Conservation (phyloP, 1,284 basidiomycete species). For the Heterobasidion occidentale region DNA sequence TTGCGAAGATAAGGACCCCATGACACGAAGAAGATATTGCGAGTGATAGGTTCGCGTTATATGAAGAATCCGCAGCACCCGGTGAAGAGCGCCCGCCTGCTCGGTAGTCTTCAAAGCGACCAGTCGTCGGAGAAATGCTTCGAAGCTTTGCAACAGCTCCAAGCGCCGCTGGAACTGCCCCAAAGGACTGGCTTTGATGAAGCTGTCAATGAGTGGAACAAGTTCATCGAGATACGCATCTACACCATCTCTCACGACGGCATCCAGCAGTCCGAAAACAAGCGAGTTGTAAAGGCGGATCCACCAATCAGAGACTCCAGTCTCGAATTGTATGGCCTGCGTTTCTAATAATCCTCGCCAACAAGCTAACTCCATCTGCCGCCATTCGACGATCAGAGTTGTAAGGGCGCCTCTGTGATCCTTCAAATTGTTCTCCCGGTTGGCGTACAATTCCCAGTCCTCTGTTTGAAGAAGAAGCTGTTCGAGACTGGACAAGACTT, state of each 20-base stretch:
- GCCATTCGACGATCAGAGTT: constrained; percentile 82
- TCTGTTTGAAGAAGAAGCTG: constrained; percentile 83
- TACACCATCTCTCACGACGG: constrained; percentile 30
- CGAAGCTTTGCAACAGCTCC: constrained; percentile 66
- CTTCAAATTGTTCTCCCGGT: constrained; percentile 77
- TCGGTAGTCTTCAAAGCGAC: constrained; percentile 17
- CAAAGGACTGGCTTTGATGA: constrained; percentile 69
- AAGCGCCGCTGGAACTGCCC: constrained; percentile 80
- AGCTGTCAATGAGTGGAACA: constrained; percentile 78
- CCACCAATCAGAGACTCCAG: constrained; percentile 80
- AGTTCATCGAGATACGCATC: constrained; percentile 58
- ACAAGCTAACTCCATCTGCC: constrained; percentile 80
- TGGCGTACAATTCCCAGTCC: constrained; percentile 97
- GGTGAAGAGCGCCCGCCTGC: constrained; percentile 28
- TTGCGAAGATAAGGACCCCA: constrained; percentile 48
- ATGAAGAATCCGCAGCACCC: constrained; percentile 56
- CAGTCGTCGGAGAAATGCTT: constrained; percentile 34
- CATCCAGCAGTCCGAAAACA: constrained; percentile 56
- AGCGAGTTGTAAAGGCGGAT: constrained; percentile 84
- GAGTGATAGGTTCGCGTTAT: constrained; percentile 63
- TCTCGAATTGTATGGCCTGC: constrained; percentile 55
- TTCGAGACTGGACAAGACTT: constrained; percentile 80
- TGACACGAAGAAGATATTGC: constrained; percentile 52
- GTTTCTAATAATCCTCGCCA: constrained; percentile 83
- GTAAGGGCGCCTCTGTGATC: constrained; percentile 62